A percentile compares a stretch with the other conserved stretches of the same genome.
These are phyloP conservation scores for Nakaseomyces nivariensis DNA, from an alignment of 1,139 yeast genomes.

Conservation along the genomic window DNA sequence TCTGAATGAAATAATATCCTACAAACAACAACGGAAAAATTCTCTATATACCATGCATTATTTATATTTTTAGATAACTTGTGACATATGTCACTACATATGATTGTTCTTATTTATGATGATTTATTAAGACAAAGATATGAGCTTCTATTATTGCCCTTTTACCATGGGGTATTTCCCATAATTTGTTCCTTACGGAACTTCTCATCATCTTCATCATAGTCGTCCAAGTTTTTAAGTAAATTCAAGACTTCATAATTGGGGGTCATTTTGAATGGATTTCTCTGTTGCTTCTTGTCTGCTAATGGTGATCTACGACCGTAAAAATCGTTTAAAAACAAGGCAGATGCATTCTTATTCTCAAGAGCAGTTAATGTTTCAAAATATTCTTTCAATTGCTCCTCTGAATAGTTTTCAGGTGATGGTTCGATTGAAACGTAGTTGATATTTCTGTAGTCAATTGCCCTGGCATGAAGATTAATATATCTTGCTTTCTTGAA, in stretches of 20 bases:
- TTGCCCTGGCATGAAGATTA: conserved; percentile 40
- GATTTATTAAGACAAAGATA: background rate
- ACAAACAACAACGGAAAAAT: no score
- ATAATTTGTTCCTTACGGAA: background rate
- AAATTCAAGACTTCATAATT: background rate
- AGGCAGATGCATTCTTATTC: conserved; percentile 42
- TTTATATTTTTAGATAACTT: background rate
- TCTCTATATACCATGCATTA: background rate
- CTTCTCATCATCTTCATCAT: background rate
- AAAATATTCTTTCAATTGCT: conserved; percentile 26
- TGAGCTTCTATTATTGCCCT: background rate
- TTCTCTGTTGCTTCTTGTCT: conserved; percentile 33
- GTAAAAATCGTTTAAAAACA: conserved; percentile 51
- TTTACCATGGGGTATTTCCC: conserved; percentile 2
- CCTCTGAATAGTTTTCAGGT: conserved; percentile 30
- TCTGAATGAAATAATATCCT: background rate
- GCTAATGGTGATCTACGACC: conserved; percentile 36
- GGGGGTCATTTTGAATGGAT: conserved; percentile 48
- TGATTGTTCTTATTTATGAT: background rate
- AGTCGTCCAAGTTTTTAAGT: background rate
- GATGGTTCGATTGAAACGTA: conserved; percentile 59
- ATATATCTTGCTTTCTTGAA: conserved; percentile 57
- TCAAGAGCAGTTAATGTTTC: conserved; percentile 41
- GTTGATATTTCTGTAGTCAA: conserved; percentile 19
- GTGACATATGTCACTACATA: background rate